Percentiles rank a stretch among this genome's conserved stretches.
Evolutionary conservation across 176 grass and related monocot species (phyloP).

Genomic region (Secale cereale): DNA sequence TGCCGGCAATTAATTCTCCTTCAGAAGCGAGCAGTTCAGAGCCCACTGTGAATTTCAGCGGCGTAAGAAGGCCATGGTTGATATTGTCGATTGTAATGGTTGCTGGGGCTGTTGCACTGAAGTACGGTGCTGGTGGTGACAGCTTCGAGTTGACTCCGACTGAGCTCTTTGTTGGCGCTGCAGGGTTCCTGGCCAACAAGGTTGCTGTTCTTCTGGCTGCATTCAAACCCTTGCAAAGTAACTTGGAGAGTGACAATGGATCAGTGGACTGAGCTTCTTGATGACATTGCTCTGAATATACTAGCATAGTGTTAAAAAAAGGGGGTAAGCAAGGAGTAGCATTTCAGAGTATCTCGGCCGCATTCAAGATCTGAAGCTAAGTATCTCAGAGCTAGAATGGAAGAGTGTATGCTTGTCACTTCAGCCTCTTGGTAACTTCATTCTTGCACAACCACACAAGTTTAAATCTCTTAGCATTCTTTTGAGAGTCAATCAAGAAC

Average conservation of each 20-base stretch:
- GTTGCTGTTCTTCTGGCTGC: conserved; percentile 67
- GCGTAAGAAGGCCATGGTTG: conserved; percentile 71
- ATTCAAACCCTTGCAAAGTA: conserved; percentile 77
- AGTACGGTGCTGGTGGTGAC: conserved; percentile 51
- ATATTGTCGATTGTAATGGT: conserved; percentile 48
- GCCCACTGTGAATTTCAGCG: conserved; percentile 25
- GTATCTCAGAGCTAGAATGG: background rate
- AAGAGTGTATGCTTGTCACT: background rate
- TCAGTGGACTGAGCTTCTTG: background rate
- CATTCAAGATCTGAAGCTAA: background rate
- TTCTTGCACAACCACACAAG: background rate
- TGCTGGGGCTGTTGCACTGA: conserved; percentile 43
- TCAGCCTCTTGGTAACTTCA: background rate
- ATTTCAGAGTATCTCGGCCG: too few relatives aligned
- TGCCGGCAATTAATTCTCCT: conserved; percentile 37
- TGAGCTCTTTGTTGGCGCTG: conserved; percentile 58
- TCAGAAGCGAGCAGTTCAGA: conserved; percentile 23
- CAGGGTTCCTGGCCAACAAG: conserved; percentile 69
- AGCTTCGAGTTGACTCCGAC: conserved; percentile 43
- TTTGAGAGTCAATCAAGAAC: background rate
- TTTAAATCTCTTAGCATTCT: background rate
- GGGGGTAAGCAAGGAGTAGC: too few relatives aligned
- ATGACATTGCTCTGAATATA: too few relatives aligned
- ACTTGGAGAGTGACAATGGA: conserved; percentile 32
- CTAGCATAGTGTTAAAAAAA: too few relatives aligned